Base-by-base conservation (phyloP, 169 alveolate species). In the Cryptosporidium xiaoi region DNA sequence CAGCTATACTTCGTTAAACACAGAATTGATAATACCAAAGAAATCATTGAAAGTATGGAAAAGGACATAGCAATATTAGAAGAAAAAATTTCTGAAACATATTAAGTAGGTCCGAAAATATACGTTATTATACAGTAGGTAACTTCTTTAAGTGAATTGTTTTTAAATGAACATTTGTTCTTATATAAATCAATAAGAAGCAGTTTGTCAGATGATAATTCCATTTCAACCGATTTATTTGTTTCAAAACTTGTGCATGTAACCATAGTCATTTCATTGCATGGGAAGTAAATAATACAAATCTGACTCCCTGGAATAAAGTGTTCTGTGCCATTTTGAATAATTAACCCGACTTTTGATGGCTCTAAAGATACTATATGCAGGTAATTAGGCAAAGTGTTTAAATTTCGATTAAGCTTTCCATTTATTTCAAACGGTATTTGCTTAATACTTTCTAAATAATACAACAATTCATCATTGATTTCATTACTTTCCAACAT, bases 281-380 rank as follows among this genome's bases (percentile, higher is more conserved):
- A 40, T 1, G 87, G 77, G 10, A 77, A 77, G 50, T 77, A 77
- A 40, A 77, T 40, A 1, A 77, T 34, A 34, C 77, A 68, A 5
- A 77, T 62, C 27, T 77, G 31, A 48, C 87, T 77, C 71, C 77
- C 87, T 20, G 87, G 87, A 56, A 69, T 77, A 34, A 20, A 40
- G 1, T 33, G 20, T 40, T 77, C 64, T 60, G 87, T 46, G 12
- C 36, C 44, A 44, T 60, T 56, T n/a, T 62, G 44, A 15, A 77
- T 44, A 60, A 46, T 5, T 29, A 44, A 60, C 20, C 68, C 66
- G 3, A 36, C 31, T 31, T 69, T 69, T 31, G 13, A 10, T 12
- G 67, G 87, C 3, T 56, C 64, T 44, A 77, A 20, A 13, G 71
- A 77, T 13, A 60, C 15, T 56, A 77, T 62, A 46, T 58, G 20